Conservation (phyloP, 257 asterid genomes). For the Ocimum tenuiflorum region DNA sequence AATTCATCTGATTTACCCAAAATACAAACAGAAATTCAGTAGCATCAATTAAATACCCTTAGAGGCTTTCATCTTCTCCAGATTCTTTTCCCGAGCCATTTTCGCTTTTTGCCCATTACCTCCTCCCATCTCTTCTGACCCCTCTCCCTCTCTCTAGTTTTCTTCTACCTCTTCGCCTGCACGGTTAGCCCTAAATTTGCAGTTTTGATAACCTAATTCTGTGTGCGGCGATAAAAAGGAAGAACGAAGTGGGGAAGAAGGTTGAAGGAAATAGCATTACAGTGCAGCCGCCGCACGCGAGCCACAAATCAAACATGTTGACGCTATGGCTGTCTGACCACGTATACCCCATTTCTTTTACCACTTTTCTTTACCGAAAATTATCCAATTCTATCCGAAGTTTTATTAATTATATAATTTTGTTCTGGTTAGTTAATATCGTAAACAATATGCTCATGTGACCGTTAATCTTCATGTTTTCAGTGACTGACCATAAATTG, state of each 20-base stretch:
- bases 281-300: not conserved
- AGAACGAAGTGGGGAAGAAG: not conserved
- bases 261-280: not conserved
- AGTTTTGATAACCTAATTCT: not conserved
- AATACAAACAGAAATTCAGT: not conserved
- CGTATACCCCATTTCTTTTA: too few species aligned
- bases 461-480: too few species aligned
- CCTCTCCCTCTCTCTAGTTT: too few species aligned
- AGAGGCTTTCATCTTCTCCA: constrained; percentile 55
- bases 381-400: too few species aligned
- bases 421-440: too few species aligned
- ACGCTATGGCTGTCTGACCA: too few species aligned
- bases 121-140: constrained; percentile 77
- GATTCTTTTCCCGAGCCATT: constrained; percentile 82
- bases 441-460: too few species aligned
- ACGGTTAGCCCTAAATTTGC: too few species aligned
- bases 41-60: constrained; percentile 43
- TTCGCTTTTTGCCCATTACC: constrained; percentile 78
- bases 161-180: not conserved
- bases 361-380: too few species aligned
- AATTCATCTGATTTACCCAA: not conserved
- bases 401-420: too few species aligned
- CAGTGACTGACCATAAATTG: too few species aligned
- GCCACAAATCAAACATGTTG: constrained; percentile 13
- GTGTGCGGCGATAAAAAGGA: too few species aligned